Percentiles rank a stretch among this genome's conserved stretches.
Evolutionary conservation across 768 basidiomycete genomes (phyloP).

Genomic region (Hemileccinum rubropunctum): DNA sequence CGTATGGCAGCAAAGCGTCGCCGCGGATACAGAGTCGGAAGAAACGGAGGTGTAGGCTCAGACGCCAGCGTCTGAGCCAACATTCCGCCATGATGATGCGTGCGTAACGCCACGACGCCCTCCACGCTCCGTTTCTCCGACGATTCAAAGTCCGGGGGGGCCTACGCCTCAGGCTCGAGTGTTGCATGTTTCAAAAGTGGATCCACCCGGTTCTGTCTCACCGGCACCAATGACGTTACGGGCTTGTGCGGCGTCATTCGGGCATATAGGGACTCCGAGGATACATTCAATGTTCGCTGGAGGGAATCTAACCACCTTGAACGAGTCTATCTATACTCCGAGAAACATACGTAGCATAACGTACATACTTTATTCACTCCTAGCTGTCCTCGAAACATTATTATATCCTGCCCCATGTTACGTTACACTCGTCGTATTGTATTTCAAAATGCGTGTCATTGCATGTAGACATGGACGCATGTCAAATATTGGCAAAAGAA

Average conservation of each 20-base stretch:
- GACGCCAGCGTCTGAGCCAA: too few species aligned
- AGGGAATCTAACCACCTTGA: too few species aligned
- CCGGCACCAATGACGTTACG: too few species aligned
- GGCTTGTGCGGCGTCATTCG: too few species aligned
- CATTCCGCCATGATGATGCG: background rate
- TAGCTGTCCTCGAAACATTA: too few species aligned
- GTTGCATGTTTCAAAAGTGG: background rate
- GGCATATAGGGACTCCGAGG: too few species aligned
- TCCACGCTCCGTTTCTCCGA: background rate
- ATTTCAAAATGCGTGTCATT: conserved; percentile 10
- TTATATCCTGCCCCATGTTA: background rate
- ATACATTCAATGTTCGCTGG: too few species aligned
- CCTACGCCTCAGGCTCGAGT: too few species aligned
- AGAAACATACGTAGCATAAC: too few species aligned
- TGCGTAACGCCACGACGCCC: background rate
- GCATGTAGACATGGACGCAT: background rate
- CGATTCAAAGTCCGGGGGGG: too few species aligned
- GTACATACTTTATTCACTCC: too few species aligned
- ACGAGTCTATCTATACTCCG: too few species aligned
- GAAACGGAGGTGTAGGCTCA: background rate
- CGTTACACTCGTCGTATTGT: background rate
- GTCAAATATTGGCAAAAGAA: background rate
- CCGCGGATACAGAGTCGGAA: background rate
- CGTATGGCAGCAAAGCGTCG: conserved; percentile 3
- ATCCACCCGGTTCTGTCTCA: background rate